A percentile compares a stretch with the other conserved stretches of the same genome.
phyloP scores from a whole-genome alignment of 1,139 yeast genomes.

The Komagataea norvegica region DNA sequence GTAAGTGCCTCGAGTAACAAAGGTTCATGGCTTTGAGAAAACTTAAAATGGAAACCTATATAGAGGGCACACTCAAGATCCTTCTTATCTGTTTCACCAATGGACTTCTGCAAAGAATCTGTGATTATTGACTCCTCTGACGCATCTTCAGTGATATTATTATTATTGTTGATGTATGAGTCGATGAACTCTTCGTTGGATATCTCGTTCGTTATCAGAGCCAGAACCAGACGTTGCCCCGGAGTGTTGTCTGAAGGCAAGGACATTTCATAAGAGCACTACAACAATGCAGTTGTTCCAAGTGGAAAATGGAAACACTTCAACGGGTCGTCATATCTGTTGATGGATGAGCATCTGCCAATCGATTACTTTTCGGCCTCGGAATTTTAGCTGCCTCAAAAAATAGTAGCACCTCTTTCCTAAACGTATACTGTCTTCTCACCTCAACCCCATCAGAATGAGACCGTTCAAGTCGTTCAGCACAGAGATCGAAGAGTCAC shows the following conservation, averaged over 20 bases:
- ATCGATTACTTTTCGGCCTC: no score
- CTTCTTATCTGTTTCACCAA: not conserved
- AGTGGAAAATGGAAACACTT: no score
- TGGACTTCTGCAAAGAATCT: not conserved
- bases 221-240: not conserved
- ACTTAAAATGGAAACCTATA: slow-evolving; percentile 1
- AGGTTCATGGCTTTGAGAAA: not conserved
- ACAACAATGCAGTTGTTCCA: no score
- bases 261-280: no score
- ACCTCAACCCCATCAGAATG: not conserved
- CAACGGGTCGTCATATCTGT: no score
- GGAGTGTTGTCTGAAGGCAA: not conserved
- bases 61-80: not conserved
- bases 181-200: not conserved
- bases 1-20: not conserved
- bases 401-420: not conserved
- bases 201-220: not conserved
- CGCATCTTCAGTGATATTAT: no score
- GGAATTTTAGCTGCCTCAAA: not conserved
- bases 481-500: slow-evolving; percentile 24
- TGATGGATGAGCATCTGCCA: no score
- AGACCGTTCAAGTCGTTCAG: slow-evolving; percentile 23
- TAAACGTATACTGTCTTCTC: not conserved
- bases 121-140: not conserved
- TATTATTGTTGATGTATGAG: not conserved